Evolutionary conservation across 225 moss, liverwort and hornwort genomes (phyloP), one percentile per base, ranked within the genome.

Genomic region (Pseudisothecium myosuroides): DNA sequence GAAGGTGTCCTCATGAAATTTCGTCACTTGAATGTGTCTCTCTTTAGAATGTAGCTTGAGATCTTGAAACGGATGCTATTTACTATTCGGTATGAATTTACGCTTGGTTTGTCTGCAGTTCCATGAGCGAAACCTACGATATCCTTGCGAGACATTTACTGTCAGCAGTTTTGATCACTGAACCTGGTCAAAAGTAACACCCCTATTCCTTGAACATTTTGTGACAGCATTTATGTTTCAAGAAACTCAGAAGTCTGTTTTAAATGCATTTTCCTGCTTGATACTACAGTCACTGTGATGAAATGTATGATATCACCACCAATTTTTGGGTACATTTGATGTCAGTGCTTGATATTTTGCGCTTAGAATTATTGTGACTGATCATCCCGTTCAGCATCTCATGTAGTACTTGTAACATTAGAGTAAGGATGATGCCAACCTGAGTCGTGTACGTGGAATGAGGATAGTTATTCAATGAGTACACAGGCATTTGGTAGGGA

Each of bases 41-140:
- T 41, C n/a, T 77, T 88, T 47, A 89, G 68, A 85, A 27, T 85
- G 55, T 50, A 76, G n/a, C 78, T 78, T 83, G 73, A 90, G 72
- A 64, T 55, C 60, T 65, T 75, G 69, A 69, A 82, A 68, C 54
- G 24, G 55, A 63, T 80, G 78, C 47, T 80, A 63, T 83, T 50
- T 47, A 54, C 61, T 49, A 43, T n/a, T 34, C 7, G 19, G 32
- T 61, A 5, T 60, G 39, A 49, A 86, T 55, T 73, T 37, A 6
- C 52, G 39, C 83, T 49, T 89, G 85, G 20, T 88, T 67, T 60
- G 86, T 87, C 83, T 90, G 86, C 93, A 97, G 97, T 89, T 95
- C 96, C 55, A 98, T 97, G 97, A 92, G 92, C 88, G 96, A 96
- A 89, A 95, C 95, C 12, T 98, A 98, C 87, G 96, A 97, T 87